A percentile compares a stretch with the other conserved stretches of the same genome.
Conservation (phyloP, 495 filamentous ascomycete species). For the Neurospora sp. region DNA sequence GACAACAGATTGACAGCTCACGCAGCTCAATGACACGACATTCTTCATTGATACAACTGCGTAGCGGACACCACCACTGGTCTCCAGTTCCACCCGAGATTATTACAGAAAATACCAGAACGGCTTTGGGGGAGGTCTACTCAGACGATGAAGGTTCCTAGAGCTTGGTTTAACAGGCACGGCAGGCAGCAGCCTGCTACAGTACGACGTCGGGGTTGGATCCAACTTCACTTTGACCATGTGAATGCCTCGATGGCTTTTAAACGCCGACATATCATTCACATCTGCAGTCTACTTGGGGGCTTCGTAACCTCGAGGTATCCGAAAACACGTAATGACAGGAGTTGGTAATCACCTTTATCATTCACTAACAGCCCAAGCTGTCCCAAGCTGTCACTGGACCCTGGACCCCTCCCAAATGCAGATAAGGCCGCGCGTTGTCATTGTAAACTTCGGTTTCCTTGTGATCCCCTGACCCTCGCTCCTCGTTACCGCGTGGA, state of each 20-base stretch:
- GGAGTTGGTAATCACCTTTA: background rate
- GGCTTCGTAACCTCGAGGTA: background rate
- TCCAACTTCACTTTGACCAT: background rate
- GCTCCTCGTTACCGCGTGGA: background rate
- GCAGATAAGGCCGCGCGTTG: background rate
- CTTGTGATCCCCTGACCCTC: background rate
- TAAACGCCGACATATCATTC: background rate
- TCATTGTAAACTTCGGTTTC: background rate
- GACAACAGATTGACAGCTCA: background rate
- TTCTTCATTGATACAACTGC: background rate
- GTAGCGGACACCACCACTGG: background rate
- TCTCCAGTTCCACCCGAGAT: background rate
- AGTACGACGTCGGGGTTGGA: background rate
- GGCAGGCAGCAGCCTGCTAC: background rate
- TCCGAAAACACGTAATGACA: background rate
- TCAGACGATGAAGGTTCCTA: background rate
- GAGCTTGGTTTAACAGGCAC: background rate
- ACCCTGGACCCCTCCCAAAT: background rate
- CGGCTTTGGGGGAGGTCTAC: background rate
- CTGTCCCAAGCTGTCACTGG: background rate
- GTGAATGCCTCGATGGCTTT: background rate
- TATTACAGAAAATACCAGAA: background rate
- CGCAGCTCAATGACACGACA: background rate
- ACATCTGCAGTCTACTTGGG: background rate
- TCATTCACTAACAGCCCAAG: background rate